Conservation (phyloP, 1,284 basidiomycete genomes). For the Vanrija sp. region DNA sequence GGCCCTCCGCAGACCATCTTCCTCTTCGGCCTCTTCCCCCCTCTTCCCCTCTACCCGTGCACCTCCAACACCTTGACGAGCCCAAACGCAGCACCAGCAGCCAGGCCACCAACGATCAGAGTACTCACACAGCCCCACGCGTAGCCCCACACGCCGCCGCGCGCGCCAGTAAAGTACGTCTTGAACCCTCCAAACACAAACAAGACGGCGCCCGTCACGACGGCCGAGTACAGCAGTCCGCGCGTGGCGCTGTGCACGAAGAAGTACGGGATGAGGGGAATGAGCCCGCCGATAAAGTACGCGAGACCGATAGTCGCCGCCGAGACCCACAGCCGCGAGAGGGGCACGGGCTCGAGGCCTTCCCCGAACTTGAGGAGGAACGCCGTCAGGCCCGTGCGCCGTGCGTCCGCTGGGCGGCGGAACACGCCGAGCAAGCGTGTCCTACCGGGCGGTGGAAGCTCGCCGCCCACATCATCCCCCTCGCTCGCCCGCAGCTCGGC, state of each 20-base stretch:
- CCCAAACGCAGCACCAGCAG: conserved; percentile 77
- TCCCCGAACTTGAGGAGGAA: conserved; percentile 92
- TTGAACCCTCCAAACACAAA: conserved; percentile 86
- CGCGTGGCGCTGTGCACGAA: conserved; percentile 59
- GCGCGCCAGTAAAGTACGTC: conserved; percentile 79
- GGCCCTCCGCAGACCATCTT: too few relatives aligned
- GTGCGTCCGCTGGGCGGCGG: conserved; percentile 13
- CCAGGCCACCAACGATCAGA: conserved; percentile 82
- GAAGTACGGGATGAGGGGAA: conserved; percentile 88
- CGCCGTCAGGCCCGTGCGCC: conserved; percentile 66
- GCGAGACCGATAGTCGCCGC: conserved; percentile 91
- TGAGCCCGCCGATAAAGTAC: conserved; percentile 68
- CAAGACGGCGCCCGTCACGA: conserved; percentile 77
- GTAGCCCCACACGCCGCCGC: conserved; percentile 56
- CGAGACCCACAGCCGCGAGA: conserved; percentile 66
- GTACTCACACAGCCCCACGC: conserved; percentile 85
- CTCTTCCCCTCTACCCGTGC: conserved; percentile 16
- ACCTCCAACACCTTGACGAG: conserved; percentile 74
- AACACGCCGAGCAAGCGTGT: conserved; percentile 3
- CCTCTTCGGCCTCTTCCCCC: too few relatives aligned
- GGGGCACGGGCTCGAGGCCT: conserved; percentile 80
- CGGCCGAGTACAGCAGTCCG: conserved; percentile 44
- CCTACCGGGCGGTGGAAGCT: conserved; percentile 19
- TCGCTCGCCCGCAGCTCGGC: conserved; percentile 67
- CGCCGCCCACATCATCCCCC: conserved; percentile 33